Base-by-base conservation (phyloP, 2,329 filamentous ascomycete species). In the Aspergillus bombycis region DNA sequence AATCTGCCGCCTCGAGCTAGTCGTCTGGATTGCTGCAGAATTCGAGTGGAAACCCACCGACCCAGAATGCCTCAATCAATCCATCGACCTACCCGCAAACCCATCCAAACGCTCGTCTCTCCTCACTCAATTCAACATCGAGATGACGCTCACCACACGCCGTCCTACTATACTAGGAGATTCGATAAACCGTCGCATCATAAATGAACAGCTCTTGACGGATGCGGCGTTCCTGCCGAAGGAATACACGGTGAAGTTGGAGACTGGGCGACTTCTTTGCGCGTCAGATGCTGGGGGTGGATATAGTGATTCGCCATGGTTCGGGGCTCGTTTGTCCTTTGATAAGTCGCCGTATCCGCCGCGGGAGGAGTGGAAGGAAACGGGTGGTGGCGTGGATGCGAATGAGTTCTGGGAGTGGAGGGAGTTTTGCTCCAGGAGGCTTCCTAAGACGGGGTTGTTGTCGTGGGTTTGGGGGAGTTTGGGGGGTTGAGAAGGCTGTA, bases 401-500 rank as follows among this genome's bases (percentile, higher is more conserved):
- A 36, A 36, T 36, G 1, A n/a, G 16, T 50, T 50, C 10, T 50
- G 46, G 46, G 26, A 50, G 5, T 50, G 46, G 26, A 50, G 3
- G 46, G 46, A 50, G 46, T 50, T 50, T 30, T 26, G 46, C 21
- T 10, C 23, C 8, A 30, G 34, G 14, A 36, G 34, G 14, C 3
- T 50, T 3, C 16, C 46, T 30, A n/a, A 19, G 14, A 28, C 7
- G 26, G 46, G 26, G 2, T 32, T 50, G 0, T 4, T 48, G 16
- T 48, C 45, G 23, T 28, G 23, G 23, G 10, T 48, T 28, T 16
- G 4, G 12, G 7, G 41, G 10, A 43, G 41, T 21, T 43, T 43
- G 0, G 19, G 8, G 0, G 19, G 41, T 43, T n/a, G 41, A n/a
- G n/a, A 21, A 19, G 0, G 5, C 0, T n/a, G 8, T n/a, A 41